Evolutionary conservation across 2,329 filamentous ascomycete species (phyloP).

Genomic region (Cladosporium sp.): DNA sequence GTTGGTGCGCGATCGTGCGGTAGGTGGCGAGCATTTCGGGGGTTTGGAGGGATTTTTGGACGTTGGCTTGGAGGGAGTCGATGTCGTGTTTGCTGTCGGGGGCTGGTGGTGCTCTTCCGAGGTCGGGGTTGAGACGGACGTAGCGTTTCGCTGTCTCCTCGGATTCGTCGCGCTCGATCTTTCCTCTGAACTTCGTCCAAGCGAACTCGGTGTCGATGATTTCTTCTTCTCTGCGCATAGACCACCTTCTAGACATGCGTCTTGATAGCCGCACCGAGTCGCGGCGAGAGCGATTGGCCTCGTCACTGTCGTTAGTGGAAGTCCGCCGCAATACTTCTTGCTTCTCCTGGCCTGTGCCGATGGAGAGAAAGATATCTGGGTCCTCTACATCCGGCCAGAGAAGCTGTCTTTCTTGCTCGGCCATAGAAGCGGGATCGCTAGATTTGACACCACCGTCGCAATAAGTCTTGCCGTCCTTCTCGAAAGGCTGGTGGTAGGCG

Average conservation of each 20-base stretch:
- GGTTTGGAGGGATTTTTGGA: slow-evolving; percentile 25
- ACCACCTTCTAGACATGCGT: slow-evolving; percentile 4
- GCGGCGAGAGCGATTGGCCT: slow-evolving; percentile 2
- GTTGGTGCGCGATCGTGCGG: slow-evolving; percentile 28
- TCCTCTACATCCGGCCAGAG: slow-evolving; percentile 18
- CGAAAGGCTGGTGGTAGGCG: slow-evolving; percentile 47
- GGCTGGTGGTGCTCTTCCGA: slow-evolving; percentile 20
- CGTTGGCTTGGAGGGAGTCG: slow-evolving; percentile 26
- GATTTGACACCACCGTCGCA: slow-evolving; percentile 45
- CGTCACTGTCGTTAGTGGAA: neutral
- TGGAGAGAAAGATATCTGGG: slow-evolving; percentile 31
- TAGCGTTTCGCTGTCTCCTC: slow-evolving; percentile 16
- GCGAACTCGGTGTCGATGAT: slow-evolving; percentile 30
- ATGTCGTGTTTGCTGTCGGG: slow-evolving; percentile 33
- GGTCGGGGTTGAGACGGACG: slow-evolving; percentile 23
- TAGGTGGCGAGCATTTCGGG: slow-evolving; percentile 18
- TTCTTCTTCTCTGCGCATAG: neutral
- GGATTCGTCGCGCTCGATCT: slow-evolving; percentile 4
- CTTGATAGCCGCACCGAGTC: neutral
- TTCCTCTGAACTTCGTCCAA: slow-evolving; percentile 28
- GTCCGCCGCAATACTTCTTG: slow-evolving; percentile 11
- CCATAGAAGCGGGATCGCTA: slow-evolving; percentile 47
- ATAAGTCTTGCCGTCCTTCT: slow-evolving; percentile 43
- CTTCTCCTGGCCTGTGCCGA: slow-evolving; percentile 30
- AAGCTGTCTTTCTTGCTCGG: slow-evolving; percentile 39